Evolutionary conservation across 306 rosid genomes (phyloP), one percentile per base, ranked within the genome.

Genomic region (Cucumis sativus): DNA sequence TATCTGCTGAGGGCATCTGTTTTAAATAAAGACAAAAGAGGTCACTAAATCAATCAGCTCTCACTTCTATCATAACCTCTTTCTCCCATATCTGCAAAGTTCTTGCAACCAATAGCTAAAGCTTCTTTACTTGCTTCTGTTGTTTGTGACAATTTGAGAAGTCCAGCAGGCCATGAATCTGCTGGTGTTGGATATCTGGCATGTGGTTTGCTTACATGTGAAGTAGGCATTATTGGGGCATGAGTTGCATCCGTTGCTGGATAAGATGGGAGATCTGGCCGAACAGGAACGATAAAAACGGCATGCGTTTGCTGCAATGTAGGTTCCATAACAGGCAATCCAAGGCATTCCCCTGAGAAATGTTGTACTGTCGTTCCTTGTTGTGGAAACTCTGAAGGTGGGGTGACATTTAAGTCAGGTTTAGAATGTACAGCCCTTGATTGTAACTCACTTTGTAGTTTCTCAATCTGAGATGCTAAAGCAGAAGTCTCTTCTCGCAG

Each of bases 161-260:
- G 88, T 79, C 87, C 84, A 6, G 87, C 84, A 12, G 97, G 97
- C 99, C 99, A 92, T 7, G 89, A 85, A 78, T 96, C 97, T 10
- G 86, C 88, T 16, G 90, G 85, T 33, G 97, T 89, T n/a, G 97
- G 98, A 84, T 96, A 96, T 87, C 98, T 87, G 17, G 98, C 88
- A 83, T 92, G 98, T 12, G 99, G 99, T 85, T 91, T 96, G 60
- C 91, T 91, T 71, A 96, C 76, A 28, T 85, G 75, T 17, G 93
- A 60, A 60, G 83, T 13, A 25, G 86, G 80, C 41, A 84, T 87
- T 16, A 83, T 87, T 10, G 73, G 17, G 51, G 80, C 76, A 30
- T 84, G 87, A 3, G 83, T 0, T 45, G 80, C 82, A 56, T 79
- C 86, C 7, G 84, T 41, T 39, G 70, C 66, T 17, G 88, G 79